Evolutionary conservation across 2,329 filamentous ascomycete genomes (phyloP), one percentile per base, ranked within the genome.

Genomic region (Ascochyta viciae-villosae): DNA sequence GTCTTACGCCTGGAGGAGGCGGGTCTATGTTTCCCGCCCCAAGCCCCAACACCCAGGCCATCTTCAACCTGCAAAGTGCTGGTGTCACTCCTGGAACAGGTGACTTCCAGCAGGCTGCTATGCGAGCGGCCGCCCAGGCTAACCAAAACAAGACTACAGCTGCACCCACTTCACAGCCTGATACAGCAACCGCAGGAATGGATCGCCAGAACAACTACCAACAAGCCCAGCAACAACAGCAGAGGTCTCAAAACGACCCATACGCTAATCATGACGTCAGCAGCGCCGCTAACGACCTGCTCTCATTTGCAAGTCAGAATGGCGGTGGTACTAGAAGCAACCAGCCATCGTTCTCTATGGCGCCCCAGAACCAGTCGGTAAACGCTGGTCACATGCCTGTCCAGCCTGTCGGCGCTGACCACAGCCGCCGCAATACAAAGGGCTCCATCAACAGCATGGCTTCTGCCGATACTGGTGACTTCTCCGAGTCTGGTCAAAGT

Each of bases 1-100:
- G 95, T 53, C 79, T 98, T 64, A 98, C 95, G 49, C 95, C 95
- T 44, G 95, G 95, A 58, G 94, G 94, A 64, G 92, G 93, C 74
- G 94, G 93, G 67, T 96, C 93, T 67, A 98, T 98, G 92, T 98
- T 98, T 81, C 92, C 94, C 53, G 91, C 89, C 50, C 89, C 92
- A 2, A 96, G 90, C 74, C 93, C 92, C 4, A 96, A 91, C 74
- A 91, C 91, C 0, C 89, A 92, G 79, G 89, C 90, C 46, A 79
- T 97, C 6, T 91, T 93, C 76, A 89, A 89, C 58, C 89, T 90
- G 64, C 87, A 91, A 62, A 90, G 86, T 71, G 91, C 91, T 62
- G 90, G 89, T 52, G 90, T 92, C 4, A 99, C 95, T 1, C 95
- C 95, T 8, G 89, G 89, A 59, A 96, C 94, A 0, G 80, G 96